Conservation (phyloP, 2,329 filamentous ascomycete genomes). For the Penicillium sp. region DNA sequence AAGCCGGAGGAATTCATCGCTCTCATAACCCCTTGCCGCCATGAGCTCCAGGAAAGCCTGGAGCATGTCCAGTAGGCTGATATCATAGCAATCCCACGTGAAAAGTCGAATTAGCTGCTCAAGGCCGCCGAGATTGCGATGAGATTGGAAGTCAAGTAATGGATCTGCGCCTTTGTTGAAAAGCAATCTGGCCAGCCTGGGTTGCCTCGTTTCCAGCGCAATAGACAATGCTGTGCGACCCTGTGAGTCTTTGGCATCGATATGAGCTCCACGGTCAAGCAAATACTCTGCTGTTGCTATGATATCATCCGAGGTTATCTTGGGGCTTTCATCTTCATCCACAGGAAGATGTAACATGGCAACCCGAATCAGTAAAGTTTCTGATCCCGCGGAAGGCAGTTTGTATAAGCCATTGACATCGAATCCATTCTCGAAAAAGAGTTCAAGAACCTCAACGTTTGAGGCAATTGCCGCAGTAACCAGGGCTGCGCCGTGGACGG, state of each 20-base stretch:
- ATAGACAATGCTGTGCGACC: background rate
- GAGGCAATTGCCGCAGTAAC: background rate
- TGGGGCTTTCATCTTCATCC: too few species aligned
- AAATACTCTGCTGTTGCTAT: background rate
- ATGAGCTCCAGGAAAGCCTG: background rate
- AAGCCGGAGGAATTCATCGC: conserved; percentile 1
- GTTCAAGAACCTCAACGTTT: background rate
- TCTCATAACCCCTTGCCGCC: background rate
- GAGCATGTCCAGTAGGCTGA: background rate
- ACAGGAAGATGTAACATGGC: too few species aligned
- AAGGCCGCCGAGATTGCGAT: background rate
- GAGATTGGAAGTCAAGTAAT: background rate
- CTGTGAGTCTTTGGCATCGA: background rate
- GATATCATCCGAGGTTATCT: too few species aligned
- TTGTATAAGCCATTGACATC: background rate
- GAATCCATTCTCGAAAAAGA: background rate
- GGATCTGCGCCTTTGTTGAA: background rate
- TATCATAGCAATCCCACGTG: background rate
- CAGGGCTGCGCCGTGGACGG: background rate
- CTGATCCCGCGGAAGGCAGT: too few species aligned
- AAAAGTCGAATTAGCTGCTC: background rate
- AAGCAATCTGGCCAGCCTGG: background rate
- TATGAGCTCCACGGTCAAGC: background rate
- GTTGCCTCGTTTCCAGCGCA: background rate
- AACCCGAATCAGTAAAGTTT: too few species aligned